Percentiles rank a stretch among this genome's conserved stretches.
These are phyloP conservation scores for Tympanopsis confertula DNA, from an alignment of 2,329 filamentous ascomycete species.

Conservation along the genomic window DNA sequence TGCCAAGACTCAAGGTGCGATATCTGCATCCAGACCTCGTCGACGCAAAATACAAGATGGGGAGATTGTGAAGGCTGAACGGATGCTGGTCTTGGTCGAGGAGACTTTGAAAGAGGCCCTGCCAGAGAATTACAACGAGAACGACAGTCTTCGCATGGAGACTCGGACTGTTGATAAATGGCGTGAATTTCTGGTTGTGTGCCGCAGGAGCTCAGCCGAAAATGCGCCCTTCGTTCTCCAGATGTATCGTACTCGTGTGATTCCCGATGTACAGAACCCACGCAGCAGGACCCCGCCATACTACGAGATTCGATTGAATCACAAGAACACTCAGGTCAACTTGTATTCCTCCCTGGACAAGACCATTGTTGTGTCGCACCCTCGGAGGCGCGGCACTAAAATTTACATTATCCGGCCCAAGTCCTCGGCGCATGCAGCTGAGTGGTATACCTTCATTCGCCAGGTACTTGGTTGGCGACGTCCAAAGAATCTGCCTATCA, in stretches of 20 bases:
- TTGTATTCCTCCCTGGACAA: constrained; percentile 54
- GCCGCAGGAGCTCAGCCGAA: constrained; percentile 38
- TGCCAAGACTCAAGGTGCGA: neutral
- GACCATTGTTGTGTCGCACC: constrained; percentile 48
- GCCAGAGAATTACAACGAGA: neutral
- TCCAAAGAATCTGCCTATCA: constrained; percentile 40
- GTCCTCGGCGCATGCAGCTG: constrained; percentile 44
- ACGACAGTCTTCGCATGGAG: neutral
- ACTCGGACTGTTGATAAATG: neutral
- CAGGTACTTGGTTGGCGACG: constrained; percentile 43
- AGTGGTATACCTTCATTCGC: constrained; percentile 55
- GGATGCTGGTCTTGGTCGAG: neutral
- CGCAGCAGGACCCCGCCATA: constrained; percentile 37
- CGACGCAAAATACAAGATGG: neutral
- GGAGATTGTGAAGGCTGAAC: neutral
- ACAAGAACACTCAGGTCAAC: constrained; percentile 39
- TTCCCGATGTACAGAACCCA: constrained; percentile 40
- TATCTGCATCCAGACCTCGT: neutral
- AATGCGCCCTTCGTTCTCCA: constrained; percentile 41
- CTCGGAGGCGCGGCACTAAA: constrained; percentile 33
- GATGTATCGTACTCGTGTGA: constrained; percentile 48
- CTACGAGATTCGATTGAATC: constrained; percentile 38
- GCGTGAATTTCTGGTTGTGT: constrained; percentile 23
- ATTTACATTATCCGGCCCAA: constrained; percentile 49
- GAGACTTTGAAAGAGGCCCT: neutral